phyloP scores from a whole-genome alignment of 352 stramenopile species.

The Phytophthora cryptogea region DNA sequence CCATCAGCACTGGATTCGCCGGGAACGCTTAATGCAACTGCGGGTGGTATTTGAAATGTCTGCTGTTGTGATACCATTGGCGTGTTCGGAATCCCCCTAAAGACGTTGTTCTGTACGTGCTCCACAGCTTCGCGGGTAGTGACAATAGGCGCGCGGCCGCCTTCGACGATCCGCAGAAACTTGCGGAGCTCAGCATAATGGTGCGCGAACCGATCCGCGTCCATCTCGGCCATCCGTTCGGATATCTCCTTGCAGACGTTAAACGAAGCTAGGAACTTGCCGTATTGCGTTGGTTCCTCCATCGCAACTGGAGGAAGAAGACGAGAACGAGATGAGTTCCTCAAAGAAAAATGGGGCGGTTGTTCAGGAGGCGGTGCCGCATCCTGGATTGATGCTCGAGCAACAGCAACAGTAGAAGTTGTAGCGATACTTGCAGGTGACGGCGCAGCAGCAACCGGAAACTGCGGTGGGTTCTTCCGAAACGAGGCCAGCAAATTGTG shows the following conservation, averaged over 20 bases:
- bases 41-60: constrained; percentile 6
- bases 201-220: constrained; percentile 15
- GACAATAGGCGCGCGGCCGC: constrained; percentile 23
- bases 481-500: constrained; percentile 33
- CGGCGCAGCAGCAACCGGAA: background rate
- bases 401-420: background rate
- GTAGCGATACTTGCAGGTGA: background rate
- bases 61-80: constrained; percentile 12
- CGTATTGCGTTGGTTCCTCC: constrained; percentile 23
- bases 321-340: background rate
- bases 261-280: constrained; percentile 33
- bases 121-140: constrained; percentile 26
- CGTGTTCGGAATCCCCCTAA: constrained; percentile 13
- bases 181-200: constrained; percentile 23
- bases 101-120: constrained; percentile 17
- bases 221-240: constrained; percentile 33
- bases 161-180: constrained; percentile 27
- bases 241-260: constrained; percentile 34
- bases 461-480: constrained; percentile 12
- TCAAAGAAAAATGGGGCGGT: constrained; percentile 9
- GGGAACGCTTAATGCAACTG: background rate
- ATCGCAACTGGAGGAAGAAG: constrained; percentile 2
- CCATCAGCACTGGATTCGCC: background rate
- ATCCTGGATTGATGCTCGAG: background rate
- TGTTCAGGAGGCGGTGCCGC: background rate